Conservation (phyloP, 106 monocot species). For the Narthecium ossifragum region DNA sequence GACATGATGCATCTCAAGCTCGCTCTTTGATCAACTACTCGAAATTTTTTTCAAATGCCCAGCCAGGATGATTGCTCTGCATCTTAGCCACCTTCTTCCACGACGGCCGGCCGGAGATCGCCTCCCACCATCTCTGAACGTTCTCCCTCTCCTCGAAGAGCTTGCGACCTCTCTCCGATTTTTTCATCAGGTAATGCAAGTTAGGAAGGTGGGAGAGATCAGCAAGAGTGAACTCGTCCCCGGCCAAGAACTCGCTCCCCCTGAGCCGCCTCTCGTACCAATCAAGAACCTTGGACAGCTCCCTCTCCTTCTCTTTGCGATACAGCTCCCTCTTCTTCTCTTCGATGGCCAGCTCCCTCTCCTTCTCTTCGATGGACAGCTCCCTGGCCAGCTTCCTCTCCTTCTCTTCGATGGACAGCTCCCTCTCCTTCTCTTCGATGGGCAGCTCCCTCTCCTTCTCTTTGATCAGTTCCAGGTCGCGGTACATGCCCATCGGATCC, state of each 20-base stretch:
- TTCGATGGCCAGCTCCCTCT: constrained; percentile 53
- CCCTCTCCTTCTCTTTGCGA: constrained; percentile 15
- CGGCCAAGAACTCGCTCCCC: constrained; percentile 48
- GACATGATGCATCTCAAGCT: too few species aligned
- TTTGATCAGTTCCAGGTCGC: constrained; percentile 8
- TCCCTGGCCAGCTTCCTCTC: too few species aligned
- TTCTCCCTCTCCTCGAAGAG: constrained; percentile 49
- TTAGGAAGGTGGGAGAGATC: constrained; percentile 70
- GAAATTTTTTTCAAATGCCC: too few species aligned
- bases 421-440: constrained; percentile 46
- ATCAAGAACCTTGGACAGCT: constrained; percentile 44
- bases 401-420: too few species aligned
- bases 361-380: constrained; percentile 45
- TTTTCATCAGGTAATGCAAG: constrained; percentile 36
- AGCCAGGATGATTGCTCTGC: constrained; percentile 7
- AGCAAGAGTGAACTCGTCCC: constrained; percentile 50
- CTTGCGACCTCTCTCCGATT: constrained; percentile 4
- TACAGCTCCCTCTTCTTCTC: too few species aligned
- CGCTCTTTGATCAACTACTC: too few species aligned
- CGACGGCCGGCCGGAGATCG: constrained; percentile 39
- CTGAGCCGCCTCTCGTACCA: constrained; percentile 49
- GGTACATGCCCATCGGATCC: background rate
- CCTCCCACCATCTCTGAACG: constrained; percentile 73
- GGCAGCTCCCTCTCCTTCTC: constrained; percentile 22
- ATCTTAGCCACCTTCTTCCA: constrained; percentile 54